Evolutionary conservation across 768 basidiomycete species (phyloP), one percentile per base, ranked within the genome.

Genomic region (Candolleomyces efflorescens): DNA sequence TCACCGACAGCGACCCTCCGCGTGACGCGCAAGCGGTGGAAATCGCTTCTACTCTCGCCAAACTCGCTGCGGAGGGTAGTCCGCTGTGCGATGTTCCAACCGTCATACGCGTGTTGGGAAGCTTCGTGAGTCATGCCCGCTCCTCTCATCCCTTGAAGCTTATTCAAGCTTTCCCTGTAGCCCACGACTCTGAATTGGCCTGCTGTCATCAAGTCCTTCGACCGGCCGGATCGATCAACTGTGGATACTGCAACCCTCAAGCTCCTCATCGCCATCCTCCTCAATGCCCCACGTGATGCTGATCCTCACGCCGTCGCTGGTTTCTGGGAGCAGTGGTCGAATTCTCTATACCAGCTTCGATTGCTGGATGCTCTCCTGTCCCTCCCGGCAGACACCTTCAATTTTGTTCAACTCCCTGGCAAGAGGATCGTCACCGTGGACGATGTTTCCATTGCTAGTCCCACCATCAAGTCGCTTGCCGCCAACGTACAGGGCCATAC

Each of bases 221-320:
- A 98, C 76, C 81, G 85, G 71, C 79, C 87, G 5, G 87, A 91
- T 68, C 84, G 92, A 47, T 84, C 86, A 60, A 89, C 90, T 5
- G 90, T 94, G 13, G 93, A 96, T 68, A 94, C 92, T 2, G 87
- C 90, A 32, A 92, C 92, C 0, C 73, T 98, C 63, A 94, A 95
- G 65, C 81, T 97, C 51, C 74, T 98, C 64, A 91, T 96, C 52
- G 87, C 92, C 59, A 86, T 98, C 55, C 84, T 98, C 20, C 78
- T 90, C 56, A 89, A 92, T 63, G 85, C 88, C 17, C 87, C 92
- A 47, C 85, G 89, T 46, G 86, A 89, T 54, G 81, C 75, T 41
- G 89, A 86, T 48, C 83, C 82, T 7, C 91, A 92, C 61, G 90
- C 90, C 3, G 90, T 93, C 15, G 82, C 82, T 5, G 92, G 90